Base-by-base conservation (phyloP, 805 yeast species). In the Lachancea meyersii region DNA sequence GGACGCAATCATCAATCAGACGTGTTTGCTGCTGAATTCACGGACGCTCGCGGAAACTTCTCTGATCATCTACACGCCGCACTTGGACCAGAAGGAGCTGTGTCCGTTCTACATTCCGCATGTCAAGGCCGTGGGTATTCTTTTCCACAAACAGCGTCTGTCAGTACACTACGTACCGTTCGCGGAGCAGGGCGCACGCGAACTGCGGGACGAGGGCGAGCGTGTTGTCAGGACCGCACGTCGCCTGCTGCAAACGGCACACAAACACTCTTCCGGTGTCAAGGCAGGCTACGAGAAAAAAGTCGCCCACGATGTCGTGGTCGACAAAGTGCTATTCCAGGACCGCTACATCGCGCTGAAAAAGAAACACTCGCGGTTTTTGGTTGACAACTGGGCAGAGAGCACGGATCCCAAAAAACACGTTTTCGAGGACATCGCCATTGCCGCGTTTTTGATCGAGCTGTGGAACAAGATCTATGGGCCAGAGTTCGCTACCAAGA, bases 401-500 rank as follows among this genome's bases (percentile, higher is more conserved):
- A 79, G 82, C 23, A 91, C 97, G 2, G 97, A 91, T 63, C 97
- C 97, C 2, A 76, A 82, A 52, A 91, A 91, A 60, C 97, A 91
- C 65, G 97, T 91, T 0, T 91, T 89, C 66, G 97, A 91, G 68
- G 97, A 91, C 60, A 76, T 91, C 41, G 94, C 96, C 3, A 89
- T 91, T 52, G 97, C 97, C 1, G 95, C 97, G 0, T 91, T 91
- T 53, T 69, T 91, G 47, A 85, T 91, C 21, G 95, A 86, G 64
- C 71, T 86, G 27, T 91, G 97, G 97, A 63, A 63, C 6, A 67
- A 72, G 35, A 71, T 75, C 35, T 75, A 73, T 49, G 63, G 64
- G 18, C 50, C 55, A 9, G 50, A 60, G 26, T 70, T 64, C 40
- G 52, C 58, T 24, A 52, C 50, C 18, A 60, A 57, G 26, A 64